phyloP scores from a whole-genome alignment of 2,329 filamentous ascomycete species.

The Calycina marina region DNA sequence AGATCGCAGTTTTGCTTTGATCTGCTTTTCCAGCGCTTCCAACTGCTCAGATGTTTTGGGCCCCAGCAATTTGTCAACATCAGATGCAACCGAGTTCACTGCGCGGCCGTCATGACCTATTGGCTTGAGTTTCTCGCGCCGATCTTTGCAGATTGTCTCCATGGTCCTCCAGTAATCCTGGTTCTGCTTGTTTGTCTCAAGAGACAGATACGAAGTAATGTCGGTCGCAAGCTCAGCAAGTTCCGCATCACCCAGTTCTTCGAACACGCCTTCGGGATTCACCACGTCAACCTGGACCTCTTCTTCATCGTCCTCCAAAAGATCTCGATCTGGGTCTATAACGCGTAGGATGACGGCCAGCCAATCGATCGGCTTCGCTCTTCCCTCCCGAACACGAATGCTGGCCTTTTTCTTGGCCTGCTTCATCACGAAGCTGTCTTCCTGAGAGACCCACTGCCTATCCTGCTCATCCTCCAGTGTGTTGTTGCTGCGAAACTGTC shows the following conservation, averaged over 20 bases:
- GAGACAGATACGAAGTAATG: constrained; percentile 61
- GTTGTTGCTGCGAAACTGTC: constrained; percentile 17
- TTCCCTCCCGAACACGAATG: constrained; percentile 79
- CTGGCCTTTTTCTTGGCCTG: constrained; percentile 97
- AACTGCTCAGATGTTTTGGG: constrained; percentile 80
- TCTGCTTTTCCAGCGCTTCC: constrained; percentile 75
- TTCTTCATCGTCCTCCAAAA: constrained; percentile 67
- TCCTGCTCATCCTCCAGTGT: constrained; percentile 54
- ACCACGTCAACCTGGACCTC: constrained; percentile 63
- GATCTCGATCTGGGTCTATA: constrained; percentile 69
- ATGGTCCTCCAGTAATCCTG: constrained; percentile 88
- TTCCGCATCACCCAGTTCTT: constrained; percentile 51
- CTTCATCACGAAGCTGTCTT: constrained; percentile 90
- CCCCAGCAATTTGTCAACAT: constrained; percentile 75
- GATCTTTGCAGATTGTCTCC: constrained; percentile 68
- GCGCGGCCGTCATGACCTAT: constrained; percentile 50
- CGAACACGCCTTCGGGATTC: constrained; percentile 68
- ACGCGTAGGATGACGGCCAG: constrained; percentile 82
- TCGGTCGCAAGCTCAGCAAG: constrained; percentile 68
- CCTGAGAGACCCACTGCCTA: constrained; percentile 76
- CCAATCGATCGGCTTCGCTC: constrained; percentile 87
- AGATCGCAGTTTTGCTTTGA: constrained; percentile 70
- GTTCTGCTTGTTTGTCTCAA: constrained; percentile 68
- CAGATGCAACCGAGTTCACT: constrained; percentile 66
- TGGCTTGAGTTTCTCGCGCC: constrained; percentile 49